Evolutionary conservation across 2,329 filamentous ascomycete species (phyloP), one percentile per base, ranked within the genome.

Genomic region (Monosporascus sp.): DNA sequence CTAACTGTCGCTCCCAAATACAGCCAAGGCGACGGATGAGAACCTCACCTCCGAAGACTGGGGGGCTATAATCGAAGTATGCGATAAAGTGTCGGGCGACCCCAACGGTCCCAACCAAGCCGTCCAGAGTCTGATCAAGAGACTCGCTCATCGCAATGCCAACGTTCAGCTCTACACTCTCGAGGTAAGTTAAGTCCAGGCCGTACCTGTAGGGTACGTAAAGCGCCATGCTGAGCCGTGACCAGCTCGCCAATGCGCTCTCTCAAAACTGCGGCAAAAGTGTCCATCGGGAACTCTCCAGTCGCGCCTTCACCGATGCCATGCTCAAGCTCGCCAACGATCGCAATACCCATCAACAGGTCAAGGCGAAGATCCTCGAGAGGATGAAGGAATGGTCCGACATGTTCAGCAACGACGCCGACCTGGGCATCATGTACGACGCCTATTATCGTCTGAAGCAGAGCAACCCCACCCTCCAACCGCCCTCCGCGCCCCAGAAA

Each of bases 361-460:
- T 99, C 68, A 97, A 97, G 74, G 85, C 90, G 59, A 97, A 97
- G 81, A 96, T 99, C 60, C 74, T 97, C 55, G 93, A 97, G 77
- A 86, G 92, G 61, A 97, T 97, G 91, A 87, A 89, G 70, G 90
- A 93, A 60, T 99, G 94, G 94, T 86, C 88, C 53, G 89, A 94
- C 65, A 96, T 97, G 89, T 97, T 97, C 70, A 82, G 84, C 64
- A 86, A 82, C 56, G 91, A 97, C 68, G 83, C 91, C 11, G 93
- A 97, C 68, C 81, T 99, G 56, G 94, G 94, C 18, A 96, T 99
- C 68, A 99, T 99, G 94, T 88, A 92, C 70, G 90, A 96, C 67
- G 92, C 93, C 55, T 97, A 93, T 72, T 86, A 86, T 74, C 90
- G 88, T 69, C 78, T 97, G 58, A 95, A 96, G 78, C 76, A 78